Conservation (phyloP, 108 stramenopile species). For the Heterococcus sp. region DNA sequence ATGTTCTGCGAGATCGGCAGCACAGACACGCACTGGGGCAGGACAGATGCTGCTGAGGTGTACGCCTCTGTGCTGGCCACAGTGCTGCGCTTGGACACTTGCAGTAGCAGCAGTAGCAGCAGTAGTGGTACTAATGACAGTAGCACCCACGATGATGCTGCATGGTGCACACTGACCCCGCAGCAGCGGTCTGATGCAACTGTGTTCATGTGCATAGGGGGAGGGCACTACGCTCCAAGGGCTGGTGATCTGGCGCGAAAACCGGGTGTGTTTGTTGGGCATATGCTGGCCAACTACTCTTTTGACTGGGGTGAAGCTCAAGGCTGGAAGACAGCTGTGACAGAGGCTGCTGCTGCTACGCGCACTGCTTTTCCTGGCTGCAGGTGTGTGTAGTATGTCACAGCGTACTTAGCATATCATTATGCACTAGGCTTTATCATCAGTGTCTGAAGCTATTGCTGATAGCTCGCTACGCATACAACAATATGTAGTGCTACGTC, state of each 20-base stretch:
- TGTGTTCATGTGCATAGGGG: conserved; percentile 29
- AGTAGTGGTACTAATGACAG: background rate
- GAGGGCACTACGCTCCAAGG: conserved; percentile 44
- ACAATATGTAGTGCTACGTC: no score
- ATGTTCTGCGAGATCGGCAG: conserved; percentile 45
- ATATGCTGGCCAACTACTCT: conserved; percentile 34
- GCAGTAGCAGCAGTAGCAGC: background rate
- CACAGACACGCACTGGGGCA: conserved; percentile 28
- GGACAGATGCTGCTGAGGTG: conserved; percentile 24
- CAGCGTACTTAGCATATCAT: no score
- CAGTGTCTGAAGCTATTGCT: no score
- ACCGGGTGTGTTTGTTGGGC: conserved; percentile 13
- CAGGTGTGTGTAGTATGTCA: no score
- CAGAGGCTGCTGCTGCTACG: conserved; percentile 18
- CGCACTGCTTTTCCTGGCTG: no score
- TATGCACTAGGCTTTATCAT: no score
- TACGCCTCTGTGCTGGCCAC: conserved; percentile 22
- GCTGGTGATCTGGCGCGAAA: conserved; percentile 18
- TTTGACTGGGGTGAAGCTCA: conserved; percentile 14
- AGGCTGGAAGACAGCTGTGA: conserved; percentile 24
- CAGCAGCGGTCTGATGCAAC: conserved; percentile 6
- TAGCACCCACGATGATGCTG: background rate
- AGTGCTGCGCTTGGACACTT: background rate
- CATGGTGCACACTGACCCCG: background rate
- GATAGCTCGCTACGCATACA: no score